phyloP scores from a whole-genome alignment of 495 filamentous ascomycete species.

The Tuber aestivum region DNA sequence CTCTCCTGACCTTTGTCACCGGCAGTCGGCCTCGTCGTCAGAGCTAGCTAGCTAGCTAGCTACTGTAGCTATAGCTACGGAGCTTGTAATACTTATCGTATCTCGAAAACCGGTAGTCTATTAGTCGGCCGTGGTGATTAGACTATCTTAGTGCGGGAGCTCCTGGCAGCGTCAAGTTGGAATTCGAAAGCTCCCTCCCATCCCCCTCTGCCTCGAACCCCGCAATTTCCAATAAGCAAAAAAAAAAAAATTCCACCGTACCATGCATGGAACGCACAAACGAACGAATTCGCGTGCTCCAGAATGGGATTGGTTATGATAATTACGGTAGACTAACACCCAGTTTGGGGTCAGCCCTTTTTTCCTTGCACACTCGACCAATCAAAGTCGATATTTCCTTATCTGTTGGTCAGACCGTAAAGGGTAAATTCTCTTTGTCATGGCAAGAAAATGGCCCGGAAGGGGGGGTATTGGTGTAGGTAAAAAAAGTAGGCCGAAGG shows the following conservation, averaged over 20 bases:
- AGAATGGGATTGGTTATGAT: not conserved
- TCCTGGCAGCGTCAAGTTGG: not conserved
- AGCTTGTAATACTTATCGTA: not conserved
- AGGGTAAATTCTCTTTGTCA: conserved; percentile 6
- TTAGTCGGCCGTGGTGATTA: not conserved
- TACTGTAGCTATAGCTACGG: not conserved
- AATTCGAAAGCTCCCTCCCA: not conserved
- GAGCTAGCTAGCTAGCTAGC: not conserved
- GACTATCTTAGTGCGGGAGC: not conserved
- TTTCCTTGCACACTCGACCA: not conserved
- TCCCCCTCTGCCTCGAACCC: not conserved
- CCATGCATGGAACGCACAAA: not conserved
- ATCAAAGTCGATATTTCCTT: not conserved
- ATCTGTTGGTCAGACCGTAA: not conserved
- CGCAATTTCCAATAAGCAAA: not conserved
- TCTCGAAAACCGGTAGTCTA: too few species aligned
- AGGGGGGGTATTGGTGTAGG: conserved; percentile 1
- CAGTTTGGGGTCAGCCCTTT: not conserved
- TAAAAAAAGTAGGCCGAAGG: not conserved
- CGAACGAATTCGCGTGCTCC: not conserved
- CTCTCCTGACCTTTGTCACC: not conserved
- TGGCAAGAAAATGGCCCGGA: not conserved
- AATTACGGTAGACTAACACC: not conserved
- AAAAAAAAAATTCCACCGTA: not conserved
- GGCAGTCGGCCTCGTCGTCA: not conserved